Base-by-base conservation (phyloP, 306 rosid genomes). In the Erythrophleum fordii region DNA sequence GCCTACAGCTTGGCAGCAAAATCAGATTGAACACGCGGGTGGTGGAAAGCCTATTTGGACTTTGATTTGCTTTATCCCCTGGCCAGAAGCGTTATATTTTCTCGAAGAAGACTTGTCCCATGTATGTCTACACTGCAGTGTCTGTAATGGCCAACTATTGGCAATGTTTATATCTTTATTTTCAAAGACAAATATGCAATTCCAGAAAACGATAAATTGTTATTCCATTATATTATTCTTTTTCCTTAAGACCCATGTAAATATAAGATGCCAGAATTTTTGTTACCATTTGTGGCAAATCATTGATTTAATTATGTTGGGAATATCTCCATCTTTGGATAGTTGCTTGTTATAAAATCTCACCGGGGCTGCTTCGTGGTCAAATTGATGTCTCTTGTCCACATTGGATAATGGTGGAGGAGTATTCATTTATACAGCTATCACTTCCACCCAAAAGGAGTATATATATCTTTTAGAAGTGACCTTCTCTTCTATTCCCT, bases 1-100 rank as follows among this genome's bases (percentile, higher is more conserved):
- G 92, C 86, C 18, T 90, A 88, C 83, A 90, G 94, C 85, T 69
- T 90, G 72, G 80, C 92, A 77, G 83, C 86, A 61, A 87, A 62
- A 67, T 66, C 84, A 68, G 31, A 83, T 75, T 90, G 86, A 90
- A n/a, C 60, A 18, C 4, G 14, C 5, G 20, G 22, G 55, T 6
- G 26, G 56, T 16, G 23, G 6, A 53, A 8, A n/a, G 56, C 22
- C 56, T 51, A 17, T 14, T 49, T 14, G 16, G 8, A n/a, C 25
- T 5, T 16, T 49, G 22, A 16, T 3, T 49, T 49, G 7, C 22
- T 49, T 16, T 16, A 49, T n/a, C 7, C 22, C 16, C 8, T 49
- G 22, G 8, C 16, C 6, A 52, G 1, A 5, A 5, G 25, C 18
- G 10, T 55, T 55, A 34, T 34, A 34, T 34, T 34, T 34, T 52